Evolutionary conservation across 208 protist genomes (phyloP).

Genomic region (Leishmania martiniquensis): DNA sequence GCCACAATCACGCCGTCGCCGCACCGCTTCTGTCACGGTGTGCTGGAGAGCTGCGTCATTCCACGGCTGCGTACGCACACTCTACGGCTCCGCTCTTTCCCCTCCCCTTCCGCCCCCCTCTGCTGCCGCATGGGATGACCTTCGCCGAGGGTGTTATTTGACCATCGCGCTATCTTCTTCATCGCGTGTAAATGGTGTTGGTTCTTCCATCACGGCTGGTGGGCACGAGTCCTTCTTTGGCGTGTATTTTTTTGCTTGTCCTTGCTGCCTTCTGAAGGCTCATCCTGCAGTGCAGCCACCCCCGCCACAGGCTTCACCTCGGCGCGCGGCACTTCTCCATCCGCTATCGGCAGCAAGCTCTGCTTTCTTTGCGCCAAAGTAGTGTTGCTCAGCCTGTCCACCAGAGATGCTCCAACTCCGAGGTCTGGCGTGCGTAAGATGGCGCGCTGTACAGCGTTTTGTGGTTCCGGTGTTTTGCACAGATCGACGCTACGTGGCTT

Average conservation of each 20-base stretch:
- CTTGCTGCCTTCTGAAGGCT: not conserved
- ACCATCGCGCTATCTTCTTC: not conserved
- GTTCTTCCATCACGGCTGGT: not conserved
- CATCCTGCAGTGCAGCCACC: not conserved
- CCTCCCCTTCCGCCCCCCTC: not conserved
- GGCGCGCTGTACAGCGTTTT: not conserved
- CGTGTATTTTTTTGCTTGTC: not conserved
- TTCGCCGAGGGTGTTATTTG: not conserved
- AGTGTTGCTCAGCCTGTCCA: not conserved
- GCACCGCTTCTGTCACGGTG: not conserved
- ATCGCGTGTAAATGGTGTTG: not conserved
- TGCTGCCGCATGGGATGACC: not conserved
- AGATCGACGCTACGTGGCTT: not conserved
- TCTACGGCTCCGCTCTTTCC: not conserved
- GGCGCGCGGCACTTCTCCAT: not conserved
- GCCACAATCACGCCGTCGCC: not conserved
- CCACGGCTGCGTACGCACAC: not conserved
- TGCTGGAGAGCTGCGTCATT: not conserved
- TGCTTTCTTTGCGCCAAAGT: not conserved
- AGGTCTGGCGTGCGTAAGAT: not conserved
- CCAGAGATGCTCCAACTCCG: constrained; percentile 4
- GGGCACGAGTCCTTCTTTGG: not conserved
- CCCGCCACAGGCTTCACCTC: not conserved
- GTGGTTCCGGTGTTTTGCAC: not conserved
- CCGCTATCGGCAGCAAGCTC: not conserved